These are phyloP conservation scores for Aspergillus awamori DNA, from an alignment of 2,329 filamentous ascomycete species.

Conservation along the genomic window DNA sequence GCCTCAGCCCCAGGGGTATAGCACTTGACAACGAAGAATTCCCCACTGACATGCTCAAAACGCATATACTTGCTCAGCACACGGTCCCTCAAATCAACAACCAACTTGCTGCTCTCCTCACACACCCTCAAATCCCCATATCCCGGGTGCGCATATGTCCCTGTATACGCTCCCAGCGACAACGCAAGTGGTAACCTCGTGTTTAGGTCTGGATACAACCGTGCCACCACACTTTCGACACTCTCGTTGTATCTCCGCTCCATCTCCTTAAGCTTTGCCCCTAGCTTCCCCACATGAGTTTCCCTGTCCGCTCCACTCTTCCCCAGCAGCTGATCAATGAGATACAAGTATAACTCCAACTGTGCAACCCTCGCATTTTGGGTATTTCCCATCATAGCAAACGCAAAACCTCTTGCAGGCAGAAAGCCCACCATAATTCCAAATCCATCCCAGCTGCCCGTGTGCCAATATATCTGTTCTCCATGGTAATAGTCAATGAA, in stretches of 20 bases:
- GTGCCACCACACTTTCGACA: constrained; percentile 6
- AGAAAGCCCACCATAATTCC: constrained; percentile 28
- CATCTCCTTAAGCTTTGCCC: not conserved
- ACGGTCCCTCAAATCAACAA: constrained; percentile 19
- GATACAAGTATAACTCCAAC: constrained; percentile 18
- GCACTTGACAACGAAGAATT: constrained; percentile 24
- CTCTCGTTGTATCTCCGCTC: not conserved
- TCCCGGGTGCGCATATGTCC: constrained; percentile 20
- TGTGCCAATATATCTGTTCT: constrained; percentile 25
- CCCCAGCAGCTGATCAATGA: constrained; percentile 21
- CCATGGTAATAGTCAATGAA: constrained; percentile 27
- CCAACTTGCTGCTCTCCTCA: constrained; percentile 2
- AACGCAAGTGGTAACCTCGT: constrained; percentile 15
- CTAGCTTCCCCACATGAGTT: constrained; percentile 8
- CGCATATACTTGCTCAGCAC: constrained; percentile 1
- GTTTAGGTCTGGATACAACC: constrained; percentile 19
- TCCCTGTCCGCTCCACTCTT: constrained; percentile 12
- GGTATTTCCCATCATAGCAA: constrained; percentile 30
- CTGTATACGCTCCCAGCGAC: constrained; percentile 20
- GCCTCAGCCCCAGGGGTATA: not conserved
- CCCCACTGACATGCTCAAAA: constrained; percentile 23
- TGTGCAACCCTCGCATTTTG: constrained; percentile 14
- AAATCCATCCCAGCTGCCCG: constrained; percentile 28
- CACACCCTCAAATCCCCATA: constrained; percentile 13
- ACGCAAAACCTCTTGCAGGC: constrained; percentile 25